Evolutionary conservation across 2,329 filamentous ascomycete species (phyloP).

Genomic region (Sphaerulina vaccinii): DNA sequence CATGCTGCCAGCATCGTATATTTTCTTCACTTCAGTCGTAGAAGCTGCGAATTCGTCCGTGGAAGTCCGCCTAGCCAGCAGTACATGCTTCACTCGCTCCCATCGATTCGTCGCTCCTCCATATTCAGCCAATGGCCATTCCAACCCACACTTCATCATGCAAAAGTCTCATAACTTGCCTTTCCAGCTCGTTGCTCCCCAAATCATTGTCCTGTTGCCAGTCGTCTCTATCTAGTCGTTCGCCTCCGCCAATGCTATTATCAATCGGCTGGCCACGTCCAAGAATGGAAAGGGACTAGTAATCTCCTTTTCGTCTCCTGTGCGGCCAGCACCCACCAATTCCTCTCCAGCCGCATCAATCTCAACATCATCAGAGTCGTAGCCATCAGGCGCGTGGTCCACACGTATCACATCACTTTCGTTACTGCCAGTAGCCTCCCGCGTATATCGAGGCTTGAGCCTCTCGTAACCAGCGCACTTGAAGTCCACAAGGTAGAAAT

Average conservation of each 20-base stretch:
- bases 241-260: conserved; percentile 86
- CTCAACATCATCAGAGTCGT: conserved; percentile 29
- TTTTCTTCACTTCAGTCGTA: too few species aligned
- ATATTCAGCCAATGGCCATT: too few species aligned
- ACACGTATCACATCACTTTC: conserved; percentile 26
- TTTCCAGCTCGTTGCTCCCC: not conserved
- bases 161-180: conserved; percentile 5
- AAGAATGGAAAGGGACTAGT: conserved; percentile 94
- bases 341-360: conserved; percentile 41
- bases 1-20: too few species aligned
- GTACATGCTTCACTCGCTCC: too few species aligned
- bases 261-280: conserved; percentile 86
- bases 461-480: conserved; percentile 98
- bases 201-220: conserved; percentile 11
- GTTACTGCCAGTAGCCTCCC: conserved; percentile 34
- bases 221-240: conserved; percentile 47
- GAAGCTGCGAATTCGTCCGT: too few species aligned
- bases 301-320: conserved; percentile 83
- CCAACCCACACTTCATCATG: not conserved
- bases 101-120: too few species aligned
- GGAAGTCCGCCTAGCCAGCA: too few species aligned
- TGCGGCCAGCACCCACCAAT: conserved; percentile 50
- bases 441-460: conserved; percentile 55
- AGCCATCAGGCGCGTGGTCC: conserved; percentile 24
- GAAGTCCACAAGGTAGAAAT: conserved; percentile 95